Conservation (phyloP, 805 yeast genomes). For the Metschnikowia arizonensis region DNA sequence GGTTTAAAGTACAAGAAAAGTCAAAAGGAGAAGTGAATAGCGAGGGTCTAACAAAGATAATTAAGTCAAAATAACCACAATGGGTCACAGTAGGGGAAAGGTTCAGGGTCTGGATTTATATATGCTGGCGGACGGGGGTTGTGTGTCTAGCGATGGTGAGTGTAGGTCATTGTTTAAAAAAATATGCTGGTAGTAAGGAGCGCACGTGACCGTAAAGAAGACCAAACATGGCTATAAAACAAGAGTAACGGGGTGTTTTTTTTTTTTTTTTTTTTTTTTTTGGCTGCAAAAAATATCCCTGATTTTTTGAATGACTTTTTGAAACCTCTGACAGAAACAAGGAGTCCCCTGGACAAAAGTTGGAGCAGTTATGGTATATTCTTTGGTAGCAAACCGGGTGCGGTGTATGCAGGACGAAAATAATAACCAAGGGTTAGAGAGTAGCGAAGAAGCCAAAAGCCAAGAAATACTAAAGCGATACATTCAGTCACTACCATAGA, state of each 20-base stretch:
- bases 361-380: neutral
- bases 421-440: neutral
- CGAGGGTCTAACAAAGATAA: neutral
- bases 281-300: too few species aligned
- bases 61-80: neutral
- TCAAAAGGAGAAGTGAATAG: neutral
- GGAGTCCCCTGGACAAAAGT: neutral
- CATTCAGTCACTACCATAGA: too few species aligned
- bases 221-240: too few species aligned
- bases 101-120: neutral
- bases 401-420: neutral
- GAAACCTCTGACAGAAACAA: too few species aligned
- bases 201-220: neutral
- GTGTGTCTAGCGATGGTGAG: neutral
- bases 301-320: too few species aligned
- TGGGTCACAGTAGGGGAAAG: neutral
- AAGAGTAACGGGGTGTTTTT: too few species aligned
- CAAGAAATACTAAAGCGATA: too few species aligned
- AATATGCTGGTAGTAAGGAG: conserved; percentile 1
- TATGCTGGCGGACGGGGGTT: conserved; percentile 1
- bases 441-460: too few species aligned
- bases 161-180: neutral
- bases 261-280: too few species aligned
- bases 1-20: neutral
- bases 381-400: neutral